These are phyloP conservation scores for Ganoderma lucidum DNA, from an alignment of 1,284 basidiomycete species.

Conservation along the genomic window DNA sequence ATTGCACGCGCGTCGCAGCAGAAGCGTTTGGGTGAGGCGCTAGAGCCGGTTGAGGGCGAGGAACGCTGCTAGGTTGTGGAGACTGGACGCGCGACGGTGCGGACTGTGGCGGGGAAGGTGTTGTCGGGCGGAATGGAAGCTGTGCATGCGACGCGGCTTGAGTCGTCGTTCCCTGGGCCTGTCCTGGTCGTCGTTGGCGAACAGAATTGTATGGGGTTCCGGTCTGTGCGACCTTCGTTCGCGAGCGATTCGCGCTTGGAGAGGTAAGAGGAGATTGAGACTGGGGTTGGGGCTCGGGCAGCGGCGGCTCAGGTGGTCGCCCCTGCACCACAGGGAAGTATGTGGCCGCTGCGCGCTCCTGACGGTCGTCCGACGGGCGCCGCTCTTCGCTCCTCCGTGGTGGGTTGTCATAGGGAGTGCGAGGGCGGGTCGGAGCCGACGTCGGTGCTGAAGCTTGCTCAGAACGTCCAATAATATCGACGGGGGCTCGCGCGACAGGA, in stretches of 20 bases:
- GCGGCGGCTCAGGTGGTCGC: slow-evolving; percentile 25
- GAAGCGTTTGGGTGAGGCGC: slow-evolving; percentile 18
- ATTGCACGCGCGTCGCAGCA: slow-evolving; percentile 16
- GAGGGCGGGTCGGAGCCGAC: slow-evolving; percentile 19
- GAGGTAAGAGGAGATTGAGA: slow-evolving; percentile 7
- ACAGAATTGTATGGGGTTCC: slow-evolving; percentile 21
- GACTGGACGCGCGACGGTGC: slow-evolving; percentile 20
- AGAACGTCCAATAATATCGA: slow-evolving; percentile 11
- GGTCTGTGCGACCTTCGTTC: slow-evolving; percentile 19
- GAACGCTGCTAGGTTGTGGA: slow-evolving; percentile 22
- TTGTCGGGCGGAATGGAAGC: slow-evolving; percentile 30
- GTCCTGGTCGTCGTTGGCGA: slow-evolving; percentile 24
- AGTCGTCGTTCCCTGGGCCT: slow-evolving; percentile 13
- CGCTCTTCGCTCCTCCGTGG: slow-evolving; percentile 31
- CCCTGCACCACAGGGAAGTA: slow-evolving; percentile 38
- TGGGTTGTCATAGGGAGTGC: slow-evolving; percentile 26
- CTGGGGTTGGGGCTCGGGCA: slow-evolving; percentile 17
- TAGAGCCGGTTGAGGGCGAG: slow-evolving; percentile 22
- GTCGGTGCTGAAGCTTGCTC: slow-evolving; percentile 12
- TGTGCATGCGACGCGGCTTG: slow-evolving; percentile 23
- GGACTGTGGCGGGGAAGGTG: slow-evolving; percentile 21
- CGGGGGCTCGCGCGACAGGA: slow-evolving; percentile 15
- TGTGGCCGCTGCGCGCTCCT: slow-evolving; percentile 15
- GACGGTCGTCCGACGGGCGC: slow-evolving; percentile 27
- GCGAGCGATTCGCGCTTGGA: slow-evolving; percentile 18